These are phyloP conservation scores for Geotrichum europaeum DNA, from an alignment of 1,139 yeast species.

Conservation along the genomic window DNA sequence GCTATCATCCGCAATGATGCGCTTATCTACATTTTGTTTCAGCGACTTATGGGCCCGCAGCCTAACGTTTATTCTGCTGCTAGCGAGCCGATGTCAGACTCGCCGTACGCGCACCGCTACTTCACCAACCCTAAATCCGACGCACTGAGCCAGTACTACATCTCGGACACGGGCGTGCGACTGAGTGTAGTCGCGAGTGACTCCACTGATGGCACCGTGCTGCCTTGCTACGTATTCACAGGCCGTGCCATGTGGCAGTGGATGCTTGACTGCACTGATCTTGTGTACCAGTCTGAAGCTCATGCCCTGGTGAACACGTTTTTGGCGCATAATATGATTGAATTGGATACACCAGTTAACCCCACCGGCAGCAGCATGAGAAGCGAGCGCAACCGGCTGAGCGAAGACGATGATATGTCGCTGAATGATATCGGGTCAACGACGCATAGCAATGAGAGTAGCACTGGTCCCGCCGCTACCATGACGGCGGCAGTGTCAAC, in stretches of 20 bases:
- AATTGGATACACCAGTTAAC: constrained; percentile 19
- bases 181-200: constrained; percentile 26
- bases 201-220: not conserved
- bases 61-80: constrained; percentile 68
- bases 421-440: not conserved
- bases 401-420: not conserved
- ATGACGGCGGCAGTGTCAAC: not conserved
- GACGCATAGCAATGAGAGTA: not conserved
- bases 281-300: constrained; percentile 56
- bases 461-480: not conserved
- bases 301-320: constrained; percentile 53
- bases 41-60: constrained; percentile 53
- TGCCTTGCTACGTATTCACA: constrained; percentile 44
- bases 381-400: not conserved
- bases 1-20: constrained; percentile 58
- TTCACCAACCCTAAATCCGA: constrained; percentile 89
- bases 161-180: constrained; percentile 61
- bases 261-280: constrained; percentile 84
- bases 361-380: constrained; percentile 8
- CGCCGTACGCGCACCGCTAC: constrained; percentile 71
- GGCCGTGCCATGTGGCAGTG: constrained; percentile 83
- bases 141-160: constrained; percentile 71
- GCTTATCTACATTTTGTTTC: constrained; percentile 60
- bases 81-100: constrained; percentile 24
- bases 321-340: constrained; percentile 45